Percentiles rank a stretch among this genome's conserved stretches.
Evolutionary conservation across 2,329 filamentous ascomycete genomes (phyloP).

Genomic region (Claviceps fusiformis): DNA sequence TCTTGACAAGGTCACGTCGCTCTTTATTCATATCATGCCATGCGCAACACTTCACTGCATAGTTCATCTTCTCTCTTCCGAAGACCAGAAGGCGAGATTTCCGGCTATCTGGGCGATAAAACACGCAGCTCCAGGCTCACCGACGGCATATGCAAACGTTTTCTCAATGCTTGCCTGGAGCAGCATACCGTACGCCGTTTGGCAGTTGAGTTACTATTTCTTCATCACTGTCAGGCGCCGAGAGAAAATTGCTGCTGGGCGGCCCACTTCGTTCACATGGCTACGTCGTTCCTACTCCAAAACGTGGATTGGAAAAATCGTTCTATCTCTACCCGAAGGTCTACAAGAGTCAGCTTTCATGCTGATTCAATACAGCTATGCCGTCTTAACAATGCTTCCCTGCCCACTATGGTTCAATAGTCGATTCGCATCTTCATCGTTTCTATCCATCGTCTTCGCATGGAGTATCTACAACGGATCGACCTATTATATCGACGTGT

Average conservation of each 20-base stretch:
- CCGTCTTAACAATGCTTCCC: slow-evolving; percentile 82
- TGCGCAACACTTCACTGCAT: slow-evolving; percentile 87
- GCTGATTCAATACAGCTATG: slow-evolving; percentile 88
- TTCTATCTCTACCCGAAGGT: slow-evolving; percentile 59
- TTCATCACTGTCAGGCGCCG: slow-evolving; percentile 90
- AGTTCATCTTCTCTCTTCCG: slow-evolving; percentile 62
- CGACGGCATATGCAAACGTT: slow-evolving; percentile 65
- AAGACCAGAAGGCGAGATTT: slow-evolving; percentile 55
- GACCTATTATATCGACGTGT: slow-evolving; percentile 96
- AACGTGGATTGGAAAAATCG: slow-evolving; percentile 74
- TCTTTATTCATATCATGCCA: slow-evolving; percentile 99
- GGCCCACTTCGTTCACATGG: slow-evolving; percentile 96
- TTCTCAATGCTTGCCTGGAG: slow-evolving; percentile 87
- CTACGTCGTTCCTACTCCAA: slow-evolving; percentile 82
- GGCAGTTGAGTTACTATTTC: slow-evolving; percentile 89
- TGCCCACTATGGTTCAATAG: slow-evolving; percentile 93
- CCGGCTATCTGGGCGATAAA: slow-evolving; percentile 79
- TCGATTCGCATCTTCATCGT: slow-evolving; percentile 61
- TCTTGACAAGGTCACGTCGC: slow-evolving; percentile 90
- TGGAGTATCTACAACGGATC: slow-evolving; percentile 97
- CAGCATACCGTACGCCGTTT: slow-evolving; percentile 79
- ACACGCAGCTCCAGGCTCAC: slow-evolving; percentile 50
- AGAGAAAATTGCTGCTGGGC: slow-evolving; percentile 89
- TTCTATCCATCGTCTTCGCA: slow-evolving; percentile 70
- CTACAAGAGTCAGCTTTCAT: slow-evolving; percentile 89